Percentiles rank a stretch among this genome's conserved stretches.
These are phyloP conservation scores for Tillandsia fasciculata DNA, from an alignment of 176 grass and related monocot species.

Conservation along the genomic window DNA sequence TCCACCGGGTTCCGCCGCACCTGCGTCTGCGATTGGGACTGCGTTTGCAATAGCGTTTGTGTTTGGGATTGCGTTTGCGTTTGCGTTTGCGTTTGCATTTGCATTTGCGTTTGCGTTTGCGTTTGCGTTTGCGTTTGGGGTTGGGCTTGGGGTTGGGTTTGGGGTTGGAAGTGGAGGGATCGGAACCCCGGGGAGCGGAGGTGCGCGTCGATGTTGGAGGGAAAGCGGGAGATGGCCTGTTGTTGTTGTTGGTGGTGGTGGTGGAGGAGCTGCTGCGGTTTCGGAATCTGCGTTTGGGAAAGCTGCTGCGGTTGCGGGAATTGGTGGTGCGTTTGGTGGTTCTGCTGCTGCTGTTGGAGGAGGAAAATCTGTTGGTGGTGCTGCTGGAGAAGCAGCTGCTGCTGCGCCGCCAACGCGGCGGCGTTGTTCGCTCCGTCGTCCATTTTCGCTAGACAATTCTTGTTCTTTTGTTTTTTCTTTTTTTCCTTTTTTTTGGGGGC, in stretches of 20 bases:
- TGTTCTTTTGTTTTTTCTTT: no score
- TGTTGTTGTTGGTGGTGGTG: conserved; percentile 31
- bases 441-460: no score
- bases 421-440: no score
- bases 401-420: not conserved
- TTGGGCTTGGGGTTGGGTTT: conserved; percentile 15
- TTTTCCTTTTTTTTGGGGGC: no score
- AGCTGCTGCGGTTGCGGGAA: conserved; percentile 24
- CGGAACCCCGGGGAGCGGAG: conserved; percentile 80
- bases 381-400: conserved; percentile 20
- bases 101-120: not conserved
- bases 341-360: conserved; percentile 53
- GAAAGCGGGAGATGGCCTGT: conserved; percentile 89
- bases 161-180: conserved; percentile 41
- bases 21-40: conserved; percentile 7
- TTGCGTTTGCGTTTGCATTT: conserved; percentile 22
- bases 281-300: conserved; percentile 11
- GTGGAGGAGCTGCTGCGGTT: conserved; percentile 41
- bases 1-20: conserved; percentile 43
- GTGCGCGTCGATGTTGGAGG: conserved; percentile 98
- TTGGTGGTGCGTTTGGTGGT: conserved; percentile 34
- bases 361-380: conserved; percentile 67
- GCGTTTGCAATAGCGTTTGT: conserved; percentile 10
- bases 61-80: conserved; percentile 10
- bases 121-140: conserved; percentile 15